phyloP scores from a whole-genome alignment of 371 early-diverging fungal species.

The Lichtheimia corymbifera region DNA sequence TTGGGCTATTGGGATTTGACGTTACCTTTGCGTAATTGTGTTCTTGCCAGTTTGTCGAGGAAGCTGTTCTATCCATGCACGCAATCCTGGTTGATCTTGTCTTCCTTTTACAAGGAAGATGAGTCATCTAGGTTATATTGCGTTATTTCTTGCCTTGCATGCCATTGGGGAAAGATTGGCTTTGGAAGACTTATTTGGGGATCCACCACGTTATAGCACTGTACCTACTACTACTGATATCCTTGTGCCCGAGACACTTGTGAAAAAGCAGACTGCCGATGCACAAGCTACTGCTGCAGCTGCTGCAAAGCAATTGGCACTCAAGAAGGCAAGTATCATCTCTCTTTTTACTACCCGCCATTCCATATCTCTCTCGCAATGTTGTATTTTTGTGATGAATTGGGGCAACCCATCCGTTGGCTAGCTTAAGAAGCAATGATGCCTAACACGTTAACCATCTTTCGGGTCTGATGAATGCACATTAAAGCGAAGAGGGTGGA shows the following conservation, averaged over 20 bases:
- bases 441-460: slow-evolving; percentile 75
- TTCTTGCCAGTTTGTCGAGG: no score
- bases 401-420: slow-evolving; percentile 35
- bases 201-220: slow-evolving; percentile 18
- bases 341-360: neutral
- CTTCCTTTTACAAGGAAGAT: no score
- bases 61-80: no score
- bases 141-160: no score
- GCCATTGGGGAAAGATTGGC: no score
- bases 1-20: no score
- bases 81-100: no score
- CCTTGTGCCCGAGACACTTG: slow-evolving; percentile 86
- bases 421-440: slow-evolving; percentile 63
- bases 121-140: no score
- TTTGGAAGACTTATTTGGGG: no score
- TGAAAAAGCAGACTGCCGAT: slow-evolving; percentile 92
- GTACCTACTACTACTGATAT: slow-evolving; percentile 57
- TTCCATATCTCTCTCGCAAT: slow-evolving; percentile 1
- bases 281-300: slow-evolving; percentile 70
- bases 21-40: no score
- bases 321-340: slow-evolving; percentile 31
- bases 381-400: slow-evolving; percentile 53
- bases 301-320: slow-evolving; percentile 48
- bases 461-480: slow-evolving; percentile 76
- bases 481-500: neutral